Evolutionary conservation across 1,284 basidiomycete genomes (phyloP).

Genomic region (Microstroma glucosiphilum): DNA sequence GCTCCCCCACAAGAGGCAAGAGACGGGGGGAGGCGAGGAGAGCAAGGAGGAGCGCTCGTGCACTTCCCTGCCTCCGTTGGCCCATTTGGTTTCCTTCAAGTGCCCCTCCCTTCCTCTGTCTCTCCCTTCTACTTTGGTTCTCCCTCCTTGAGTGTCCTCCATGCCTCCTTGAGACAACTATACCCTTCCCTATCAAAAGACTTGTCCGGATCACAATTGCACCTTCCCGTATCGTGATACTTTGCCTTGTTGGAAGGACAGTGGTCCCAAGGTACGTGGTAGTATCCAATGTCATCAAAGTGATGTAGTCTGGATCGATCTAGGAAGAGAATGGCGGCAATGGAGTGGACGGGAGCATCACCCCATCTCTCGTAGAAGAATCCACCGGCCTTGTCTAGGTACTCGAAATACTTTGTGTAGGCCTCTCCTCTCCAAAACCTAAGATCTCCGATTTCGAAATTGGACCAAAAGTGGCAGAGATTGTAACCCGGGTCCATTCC

Average conservation of each 20-base stretch:
- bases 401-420: slow-evolving; percentile 71
- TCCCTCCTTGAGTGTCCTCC: slow-evolving; percentile 5
- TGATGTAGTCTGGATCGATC: slow-evolving; percentile 35
- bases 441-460: slow-evolving; percentile 63
- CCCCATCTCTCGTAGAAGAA: slow-evolving; percentile 63
- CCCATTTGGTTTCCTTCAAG: too few species aligned
- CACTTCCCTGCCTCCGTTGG: too few species aligned
- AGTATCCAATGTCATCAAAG: slow-evolving; percentile 45
- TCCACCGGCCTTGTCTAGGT: slow-evolving; percentile 71
- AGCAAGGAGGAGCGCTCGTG: too few species aligned
- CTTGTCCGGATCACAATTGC: slow-evolving; percentile 39
- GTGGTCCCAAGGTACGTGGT: slow-evolving; percentile 37
- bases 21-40: too few species aligned
- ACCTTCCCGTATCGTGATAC: slow-evolving; percentile 41
- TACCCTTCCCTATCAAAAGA: slow-evolving; percentile 37
- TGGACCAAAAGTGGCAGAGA: slow-evolving; percentile 67
- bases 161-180: slow-evolving; percentile 29
- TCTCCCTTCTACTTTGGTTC: slow-evolving; percentile 1
- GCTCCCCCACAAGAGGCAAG: too few species aligned
- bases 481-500: slow-evolving; percentile 58
- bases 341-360: slow-evolving; percentile 61
- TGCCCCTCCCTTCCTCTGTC: too few species aligned
- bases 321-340: slow-evolving; percentile 42
- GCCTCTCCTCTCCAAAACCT: slow-evolving; percentile 72
- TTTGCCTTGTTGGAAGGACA: slow-evolving; percentile 35